Evolutionary conservation across 169 alveolate genomes (phyloP).

Genomic region (Babesia ovata): DNA sequence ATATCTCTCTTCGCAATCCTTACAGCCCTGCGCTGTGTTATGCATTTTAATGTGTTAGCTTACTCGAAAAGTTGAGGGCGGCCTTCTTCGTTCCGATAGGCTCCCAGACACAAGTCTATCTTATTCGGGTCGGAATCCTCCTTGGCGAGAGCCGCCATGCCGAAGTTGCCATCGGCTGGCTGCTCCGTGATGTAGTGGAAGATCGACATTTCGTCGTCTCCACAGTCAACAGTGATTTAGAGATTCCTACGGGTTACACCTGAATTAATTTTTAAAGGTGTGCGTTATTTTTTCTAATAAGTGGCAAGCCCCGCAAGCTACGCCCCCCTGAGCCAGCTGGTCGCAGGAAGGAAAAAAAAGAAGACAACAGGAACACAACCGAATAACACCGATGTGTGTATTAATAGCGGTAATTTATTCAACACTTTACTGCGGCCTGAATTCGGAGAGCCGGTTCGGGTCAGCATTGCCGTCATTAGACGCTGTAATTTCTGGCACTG

Average conservation of each 20-base stretch:
- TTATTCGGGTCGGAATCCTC: constrained; percentile 60
- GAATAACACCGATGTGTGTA: background rate
- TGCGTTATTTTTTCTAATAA: too few species aligned
- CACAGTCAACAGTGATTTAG: too few species aligned
- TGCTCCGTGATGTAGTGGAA: constrained; percentile 32
- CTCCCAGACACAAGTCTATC: constrained; percentile 61
- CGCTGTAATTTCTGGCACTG: constrained; percentile 46
- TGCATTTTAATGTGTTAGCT: background rate
- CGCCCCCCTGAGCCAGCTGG: too few species aligned
- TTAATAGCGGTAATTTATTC: background rate
- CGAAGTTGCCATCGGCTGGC: constrained; percentile 54
- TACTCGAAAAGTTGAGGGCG: constrained; percentile 50
- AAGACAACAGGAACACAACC: background rate
- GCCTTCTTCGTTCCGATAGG: constrained; percentile 53
- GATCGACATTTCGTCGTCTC: constrained; percentile 22
- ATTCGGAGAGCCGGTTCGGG: constrained; percentile 15
- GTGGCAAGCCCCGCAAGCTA: too few species aligned
- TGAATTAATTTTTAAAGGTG: too few species aligned
- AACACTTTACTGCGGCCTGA: constrained; percentile 18
- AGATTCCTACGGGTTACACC: too few species aligned
- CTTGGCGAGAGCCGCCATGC: constrained; percentile 49
- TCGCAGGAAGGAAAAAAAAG: background rate
- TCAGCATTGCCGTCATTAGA: constrained; percentile 8
- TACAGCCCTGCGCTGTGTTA: constrained; percentile 44
- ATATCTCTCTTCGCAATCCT: constrained; percentile 27